Evolutionary conservation across 2,329 filamentous ascomycete species (phyloP).

Genomic region (Colletotrichum paranaense): DNA sequence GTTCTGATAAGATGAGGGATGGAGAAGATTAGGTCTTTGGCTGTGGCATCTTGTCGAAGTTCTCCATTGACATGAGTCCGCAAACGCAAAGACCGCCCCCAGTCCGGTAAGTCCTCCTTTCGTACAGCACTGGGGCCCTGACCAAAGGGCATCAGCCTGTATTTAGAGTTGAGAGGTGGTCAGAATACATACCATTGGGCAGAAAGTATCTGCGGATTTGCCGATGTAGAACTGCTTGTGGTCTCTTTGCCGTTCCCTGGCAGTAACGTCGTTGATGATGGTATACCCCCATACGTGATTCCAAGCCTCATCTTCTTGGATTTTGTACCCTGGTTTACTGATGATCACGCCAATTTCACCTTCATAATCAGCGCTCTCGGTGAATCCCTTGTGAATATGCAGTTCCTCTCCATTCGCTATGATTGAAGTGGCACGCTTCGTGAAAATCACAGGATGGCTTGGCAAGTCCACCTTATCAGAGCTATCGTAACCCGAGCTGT

Average conservation of each 20-base stretch:
- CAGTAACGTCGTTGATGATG: constrained; percentile 66
- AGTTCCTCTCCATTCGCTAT: constrained; percentile 60
- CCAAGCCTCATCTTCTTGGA: constrained; percentile 57
- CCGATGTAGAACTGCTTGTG: constrained; percentile 72
- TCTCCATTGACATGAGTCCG: constrained; percentile 59
- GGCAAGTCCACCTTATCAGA: constrained; percentile 64
- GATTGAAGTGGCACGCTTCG: constrained; percentile 64
- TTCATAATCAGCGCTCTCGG: constrained; percentile 64
- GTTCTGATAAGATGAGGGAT: constrained; percentile 54
- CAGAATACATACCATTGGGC: constrained; percentile 56
- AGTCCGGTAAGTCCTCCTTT: constrained; percentile 52
- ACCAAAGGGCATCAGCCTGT: fast-evolving
- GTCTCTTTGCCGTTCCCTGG: constrained; percentile 61
- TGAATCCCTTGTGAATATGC: constrained; percentile 58
- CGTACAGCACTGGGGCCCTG: constrained; percentile 64
- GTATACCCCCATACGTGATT: constrained; percentile 67
- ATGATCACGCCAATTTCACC: constrained; percentile 68
- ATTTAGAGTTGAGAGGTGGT: fast-evolving
- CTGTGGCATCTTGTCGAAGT: constrained; percentile 56
- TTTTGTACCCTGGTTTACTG: constrained; percentile 58
- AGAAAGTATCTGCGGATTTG: constrained; percentile 66
- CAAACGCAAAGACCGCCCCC: constrained; percentile 46
- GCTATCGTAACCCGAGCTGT: constrained; percentile 64
- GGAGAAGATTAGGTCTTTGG: constrained; percentile 57
- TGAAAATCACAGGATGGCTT: constrained; percentile 66